phyloP scores from a whole-genome alignment of 139 green algal species.

The Nannochloris sp. region DNA sequence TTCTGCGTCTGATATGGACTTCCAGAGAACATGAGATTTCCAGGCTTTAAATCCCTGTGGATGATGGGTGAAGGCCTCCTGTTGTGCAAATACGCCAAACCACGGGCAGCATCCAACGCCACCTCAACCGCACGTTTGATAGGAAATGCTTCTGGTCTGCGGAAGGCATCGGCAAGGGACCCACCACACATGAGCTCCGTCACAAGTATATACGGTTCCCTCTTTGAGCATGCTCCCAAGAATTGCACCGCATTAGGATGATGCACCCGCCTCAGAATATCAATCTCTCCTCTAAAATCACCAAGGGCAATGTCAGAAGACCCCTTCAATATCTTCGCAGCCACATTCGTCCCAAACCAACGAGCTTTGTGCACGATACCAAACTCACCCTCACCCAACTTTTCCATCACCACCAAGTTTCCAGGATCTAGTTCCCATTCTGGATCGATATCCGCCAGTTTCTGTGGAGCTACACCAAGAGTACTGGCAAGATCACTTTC shows the following conservation, averaged over 20 bases:
- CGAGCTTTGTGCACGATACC: slow-evolving; percentile 80
- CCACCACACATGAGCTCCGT: slow-evolving; percentile 53
- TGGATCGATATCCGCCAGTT: slow-evolving; percentile 59
- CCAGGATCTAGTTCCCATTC: slow-evolving; percentile 83
- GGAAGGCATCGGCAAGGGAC: slow-evolving; percentile 71
- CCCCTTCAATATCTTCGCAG: slow-evolving; percentile 81
- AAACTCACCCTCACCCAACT: slow-evolving; percentile 88
- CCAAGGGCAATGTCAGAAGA: slow-evolving; percentile 67
- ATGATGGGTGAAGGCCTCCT: slow-evolving; percentile 40
- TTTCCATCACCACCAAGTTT: slow-evolving; percentile 64
- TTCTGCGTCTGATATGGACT: slow-evolving; percentile 39
- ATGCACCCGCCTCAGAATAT: slow-evolving; percentile 44
- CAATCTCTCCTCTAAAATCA: slow-evolving; percentile 52
- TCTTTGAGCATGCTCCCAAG: slow-evolving; percentile 79
- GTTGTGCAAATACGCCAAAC: slow-evolving; percentile 82
- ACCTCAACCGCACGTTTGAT: slow-evolving; percentile 58
- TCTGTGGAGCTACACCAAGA: slow-evolving; percentile 42
- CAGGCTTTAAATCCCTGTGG: slow-evolving; percentile 80
- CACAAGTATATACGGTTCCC: slow-evolving; percentile 78
- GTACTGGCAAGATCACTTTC: slow-evolving; percentile 42
- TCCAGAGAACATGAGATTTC: slow-evolving; percentile 82
- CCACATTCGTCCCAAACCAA: slow-evolving; percentile 74
- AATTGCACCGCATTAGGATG: slow-evolving; percentile 68
- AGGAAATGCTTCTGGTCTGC: slow-evolving; percentile 37
- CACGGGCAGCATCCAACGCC: slow-evolving; percentile 70